phyloP scores from a whole-genome alignment of 1,284 basidiomycete species.

The Fistulinella staudtii region DNA sequence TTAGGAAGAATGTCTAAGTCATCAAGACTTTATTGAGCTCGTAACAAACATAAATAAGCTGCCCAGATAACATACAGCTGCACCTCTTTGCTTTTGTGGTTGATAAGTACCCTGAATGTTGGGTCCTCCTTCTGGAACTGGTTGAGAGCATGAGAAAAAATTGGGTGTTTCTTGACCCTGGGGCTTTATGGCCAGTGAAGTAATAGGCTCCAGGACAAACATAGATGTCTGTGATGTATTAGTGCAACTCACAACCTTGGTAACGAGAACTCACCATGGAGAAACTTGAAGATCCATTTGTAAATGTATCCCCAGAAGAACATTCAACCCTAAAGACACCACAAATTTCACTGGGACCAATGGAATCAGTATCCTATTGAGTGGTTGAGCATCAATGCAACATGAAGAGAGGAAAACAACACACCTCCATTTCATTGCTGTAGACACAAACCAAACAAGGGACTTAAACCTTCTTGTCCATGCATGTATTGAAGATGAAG shows the following conservation, averaged over 20 bases:
- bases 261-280: slow-evolving; percentile 68
- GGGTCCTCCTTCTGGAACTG: slow-evolving; percentile 99
- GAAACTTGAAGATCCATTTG: slow-evolving; percentile 81
- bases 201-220: slow-evolving; percentile 99
- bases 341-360: slow-evolving; percentile 99
- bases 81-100: slow-evolving; percentile 91
- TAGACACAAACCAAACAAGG: slow-evolving; percentile 98
- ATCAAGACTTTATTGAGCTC: too few species aligned
- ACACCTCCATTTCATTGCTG: slow-evolving; percentile 96
- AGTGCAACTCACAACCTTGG: too few species aligned
- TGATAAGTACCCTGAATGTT: slow-evolving; percentile 97
- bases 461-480: slow-evolving; percentile 98
- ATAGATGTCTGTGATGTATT: slow-evolving; percentile 97
- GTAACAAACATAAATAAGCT: too few species aligned
- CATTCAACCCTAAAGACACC: slow-evolving; percentile 99
- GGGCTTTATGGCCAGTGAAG: slow-evolving; percentile 91
- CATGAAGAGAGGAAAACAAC: neutral
- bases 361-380: slow-evolving; percentile 80
- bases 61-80: too few species aligned
- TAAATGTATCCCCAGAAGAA: slow-evolving; percentile 98
- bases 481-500: slow-evolving; percentile 89
- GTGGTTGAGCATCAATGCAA: neutral
- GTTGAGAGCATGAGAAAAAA: slow-evolving; percentile 94
- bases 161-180: slow-evolving; percentile 91
- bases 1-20: too few species aligned